phyloP scores from a whole-genome alignment of 2,329 filamentous ascomycete species.

The Keithomyces neogunnii region DNA sequence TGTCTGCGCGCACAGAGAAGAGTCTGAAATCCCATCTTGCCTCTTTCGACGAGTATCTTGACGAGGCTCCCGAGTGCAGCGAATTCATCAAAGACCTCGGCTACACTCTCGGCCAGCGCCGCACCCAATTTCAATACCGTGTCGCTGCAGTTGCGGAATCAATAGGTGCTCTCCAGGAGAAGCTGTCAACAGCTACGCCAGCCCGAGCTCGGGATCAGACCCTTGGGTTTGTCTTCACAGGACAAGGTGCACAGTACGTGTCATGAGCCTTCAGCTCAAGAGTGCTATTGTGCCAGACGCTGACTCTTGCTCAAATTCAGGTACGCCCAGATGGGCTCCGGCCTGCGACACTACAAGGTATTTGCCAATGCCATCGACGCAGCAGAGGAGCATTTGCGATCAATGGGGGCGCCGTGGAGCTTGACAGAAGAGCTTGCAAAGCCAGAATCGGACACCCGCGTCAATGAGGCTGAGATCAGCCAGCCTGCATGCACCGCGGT shows the following conservation, averaged over 20 bases:
- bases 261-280: conserved; percentile 3
- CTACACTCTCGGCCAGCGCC: conserved; percentile 20
- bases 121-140: conserved; percentile 15
- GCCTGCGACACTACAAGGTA: background rate
- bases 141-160: conserved; percentile 7
- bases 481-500: conserved; percentile 29
- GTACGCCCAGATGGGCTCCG: conserved; percentile 6
- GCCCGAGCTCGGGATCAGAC: background rate
- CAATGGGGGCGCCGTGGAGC: conserved; percentile 17
- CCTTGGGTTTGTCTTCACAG: conserved; percentile 21
- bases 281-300: background rate
- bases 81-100: conserved; percentile 12
- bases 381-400: conserved; percentile 8
- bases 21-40: conserved; percentile 12
- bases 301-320: background rate
- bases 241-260: conserved; percentile 26
- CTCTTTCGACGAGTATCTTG: conserved; percentile 15
- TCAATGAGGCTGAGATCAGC: conserved; percentile 10
- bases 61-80: conserved; percentile 1
- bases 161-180: conserved; percentile 5
- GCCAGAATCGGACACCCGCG: conserved; percentile 1
- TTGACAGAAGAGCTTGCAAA: conserved; percentile 18
- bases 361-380: conserved; percentile 13
- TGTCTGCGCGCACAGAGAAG: conserved; percentile 9
- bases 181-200: conserved; percentile 4